Conservation (phyloP, 2,329 filamentous ascomycete species). For the Rosellinia necatrix region DNA sequence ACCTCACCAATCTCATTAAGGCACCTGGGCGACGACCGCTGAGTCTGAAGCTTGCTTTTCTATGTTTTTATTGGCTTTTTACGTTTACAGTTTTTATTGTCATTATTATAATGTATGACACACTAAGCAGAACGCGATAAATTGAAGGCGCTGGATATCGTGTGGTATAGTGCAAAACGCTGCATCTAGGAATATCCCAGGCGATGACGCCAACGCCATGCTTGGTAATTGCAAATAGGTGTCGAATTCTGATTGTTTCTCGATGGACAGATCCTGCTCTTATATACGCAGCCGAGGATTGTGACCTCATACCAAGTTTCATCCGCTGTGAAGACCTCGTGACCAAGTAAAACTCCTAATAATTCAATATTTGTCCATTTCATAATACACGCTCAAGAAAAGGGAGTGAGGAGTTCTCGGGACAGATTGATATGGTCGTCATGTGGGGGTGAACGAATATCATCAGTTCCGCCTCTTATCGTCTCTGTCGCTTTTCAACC, state of each 20-base stretch:
- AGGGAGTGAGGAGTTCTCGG: slow-evolving; percentile 1
- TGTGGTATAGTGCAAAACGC: slow-evolving; percentile 10
- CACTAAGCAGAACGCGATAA: neutral
- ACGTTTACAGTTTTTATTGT: slow-evolving; percentile 23
- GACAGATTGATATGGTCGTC: slow-evolving; percentile 3
- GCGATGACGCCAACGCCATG: slow-evolving; percentile 12
- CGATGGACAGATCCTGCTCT: slow-evolving; percentile 5
- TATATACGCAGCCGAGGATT: slow-evolving; percentile 5
- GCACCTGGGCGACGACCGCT: neutral
- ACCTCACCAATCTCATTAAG: no score
- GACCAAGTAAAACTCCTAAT: slow-evolving; percentile 14
- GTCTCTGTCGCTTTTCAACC: slow-evolving; percentile 59
- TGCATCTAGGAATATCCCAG: slow-evolving; percentile 1
- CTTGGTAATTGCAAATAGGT: slow-evolving; percentile 3
- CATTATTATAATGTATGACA: neutral
- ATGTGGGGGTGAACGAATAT: neutral
- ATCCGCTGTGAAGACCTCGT: neutral
- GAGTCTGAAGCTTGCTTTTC: neutral
- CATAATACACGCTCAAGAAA: slow-evolving; percentile 25
- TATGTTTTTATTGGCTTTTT: slow-evolving; percentile 15
- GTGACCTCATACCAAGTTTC: neutral
- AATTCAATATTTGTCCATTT: slow-evolving; percentile 16
- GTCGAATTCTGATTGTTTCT: slow-evolving; percentile 5
- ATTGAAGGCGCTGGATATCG: neutral
- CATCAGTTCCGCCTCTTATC: slow-evolving; percentile 33